Base-by-base conservation (phyloP, 2,329 filamentous ascomycete species). In the Microdochium paspali region DNA sequence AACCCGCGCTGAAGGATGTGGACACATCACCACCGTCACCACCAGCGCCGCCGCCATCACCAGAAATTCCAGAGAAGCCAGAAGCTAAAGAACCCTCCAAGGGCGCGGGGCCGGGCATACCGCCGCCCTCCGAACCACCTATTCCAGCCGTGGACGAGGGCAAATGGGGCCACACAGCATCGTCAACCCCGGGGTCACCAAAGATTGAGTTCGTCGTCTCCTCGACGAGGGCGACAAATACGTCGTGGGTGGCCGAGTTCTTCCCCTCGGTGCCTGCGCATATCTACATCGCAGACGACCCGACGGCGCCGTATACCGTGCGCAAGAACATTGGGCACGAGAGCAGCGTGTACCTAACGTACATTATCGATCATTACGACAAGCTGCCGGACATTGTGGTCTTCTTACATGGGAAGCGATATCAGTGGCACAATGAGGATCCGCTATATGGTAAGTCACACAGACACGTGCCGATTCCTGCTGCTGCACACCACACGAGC, bases 231-330 rank as follows among this genome's bases (percentile, higher is more conserved):
- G 46, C 46, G 31, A 55, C 58, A 31, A 54, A 60, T 45, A 59
- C 55, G n/a, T 54, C 54, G 24, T 61, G 59, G 59, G 52, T 61
- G 24, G 44, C 47, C 15, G 49, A 56, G 42, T 46, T 53, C 44
- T 49, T 61, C 24, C 48, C 55, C 9, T 56, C 52, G 24, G 50
- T 48, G 26, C 49, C 50, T 12, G 44, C 49, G 24, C 69, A 59
- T 39, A 57, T 71, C 44, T 73, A 72, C 50, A 60, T 71, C 24
- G 69, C 67, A 25, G 64, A 72, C 49, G 61, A 70, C 47, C 57
- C 62, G 23, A 49, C 52, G 9, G 67, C 68, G 5, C 51, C 60
- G 7, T 58, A 70, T 55, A 69, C 64, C 1, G 66, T 72, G 23
- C 50, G 58, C 5, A 51, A 57, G 24, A 66, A 66, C 51, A 64